Conservation (phyloP, 2,329 filamentous ascomycete genomes). For the Alternaria arbusti region DNA sequence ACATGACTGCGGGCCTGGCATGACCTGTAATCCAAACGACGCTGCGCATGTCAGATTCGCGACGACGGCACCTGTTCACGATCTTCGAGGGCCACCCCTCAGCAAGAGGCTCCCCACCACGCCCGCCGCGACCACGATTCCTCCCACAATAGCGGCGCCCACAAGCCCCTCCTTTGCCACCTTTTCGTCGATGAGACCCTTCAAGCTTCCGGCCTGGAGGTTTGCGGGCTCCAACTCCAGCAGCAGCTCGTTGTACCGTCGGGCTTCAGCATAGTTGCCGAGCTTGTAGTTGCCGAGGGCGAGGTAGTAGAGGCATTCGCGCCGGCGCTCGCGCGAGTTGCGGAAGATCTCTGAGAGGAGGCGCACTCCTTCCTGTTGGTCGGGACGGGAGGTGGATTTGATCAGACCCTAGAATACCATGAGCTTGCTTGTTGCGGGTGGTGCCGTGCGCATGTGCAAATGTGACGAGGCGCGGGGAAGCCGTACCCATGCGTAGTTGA, state of each 20-base stretch:
- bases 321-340: slow-evolving; percentile 85
- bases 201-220: slow-evolving; percentile 85
- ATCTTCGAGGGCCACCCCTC: slow-evolving; percentile 70
- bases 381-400: slow-evolving; percentile 81
- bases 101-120: slow-evolving; percentile 88
- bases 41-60: not conserved
- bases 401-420: slow-evolving; percentile 75
- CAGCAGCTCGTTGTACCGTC: slow-evolving; percentile 91
- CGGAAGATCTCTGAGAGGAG: slow-evolving; percentile 97
- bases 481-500: slow-evolving; percentile 97
- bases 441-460: not conserved
- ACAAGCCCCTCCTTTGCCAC: slow-evolving; percentile 93
- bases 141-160: slow-evolving; percentile 93
- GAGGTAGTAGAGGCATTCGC: slow-evolving; percentile 98
- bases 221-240: slow-evolving; percentile 91
- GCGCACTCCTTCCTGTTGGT: slow-evolving; percentile 93
- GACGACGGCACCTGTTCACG: slow-evolving; percentile 31
- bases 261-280: slow-evolving; percentile 93
- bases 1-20: not conserved
- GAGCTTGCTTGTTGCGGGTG: slow-evolving; percentile 7
- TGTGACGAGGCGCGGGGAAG: slow-evolving; percentile 1
- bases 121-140: slow-evolving; percentile 90
- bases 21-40: not conserved
- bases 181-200: slow-evolving; percentile 90
- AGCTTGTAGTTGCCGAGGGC: slow-evolving; percentile 98